phyloP scores from a whole-genome alignment of 163 green algal genomes.

The Scenedesmus sp. region DNA sequence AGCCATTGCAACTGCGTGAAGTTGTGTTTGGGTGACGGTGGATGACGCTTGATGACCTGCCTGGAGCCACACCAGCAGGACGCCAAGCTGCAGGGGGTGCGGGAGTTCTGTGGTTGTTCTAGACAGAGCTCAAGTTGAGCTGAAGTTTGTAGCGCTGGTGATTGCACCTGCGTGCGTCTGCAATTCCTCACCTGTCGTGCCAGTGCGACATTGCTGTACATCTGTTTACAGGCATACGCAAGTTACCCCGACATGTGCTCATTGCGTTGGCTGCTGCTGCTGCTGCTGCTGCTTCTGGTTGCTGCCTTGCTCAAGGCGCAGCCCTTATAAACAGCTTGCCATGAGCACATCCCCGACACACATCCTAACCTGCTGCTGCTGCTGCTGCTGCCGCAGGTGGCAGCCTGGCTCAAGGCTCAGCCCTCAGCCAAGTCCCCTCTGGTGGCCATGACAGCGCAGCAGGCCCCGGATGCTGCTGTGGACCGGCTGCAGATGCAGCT shows the following conservation, averaged over 20 bases:
- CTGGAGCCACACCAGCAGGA: conserved; percentile 4
- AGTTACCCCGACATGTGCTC: too few species aligned
- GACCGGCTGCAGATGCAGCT: conserved; percentile 66
- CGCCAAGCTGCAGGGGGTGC: conserved; percentile 34
- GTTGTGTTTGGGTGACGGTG: too few species aligned
- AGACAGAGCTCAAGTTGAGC: neutral
- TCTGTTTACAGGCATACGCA: neutral
- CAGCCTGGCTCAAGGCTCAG: conserved; percentile 78
- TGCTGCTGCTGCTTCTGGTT: conserved; percentile 10
- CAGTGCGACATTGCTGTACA: neutral
- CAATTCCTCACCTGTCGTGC: too few species aligned
- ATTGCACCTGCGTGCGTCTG: too few species aligned
- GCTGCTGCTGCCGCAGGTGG: conserved; percentile 49
- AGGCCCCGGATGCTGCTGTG: conserved; percentile 83
- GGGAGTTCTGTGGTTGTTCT: too few species aligned
- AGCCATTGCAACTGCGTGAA: too few species aligned
- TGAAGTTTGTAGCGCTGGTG: conserved; percentile 6
- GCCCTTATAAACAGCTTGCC: neutral
- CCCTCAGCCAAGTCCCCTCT: conserved; percentile 80
- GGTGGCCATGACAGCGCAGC: conserved; percentile 70
- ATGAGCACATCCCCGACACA: neutral
- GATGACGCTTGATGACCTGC: too few species aligned
- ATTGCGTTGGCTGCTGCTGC: neutral
- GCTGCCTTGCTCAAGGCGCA: neutral
- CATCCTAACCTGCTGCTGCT: neutral